phyloP scores from a whole-genome alignment of 495 filamentous ascomycete species.

The Polyplosphaeria fusca region DNA sequence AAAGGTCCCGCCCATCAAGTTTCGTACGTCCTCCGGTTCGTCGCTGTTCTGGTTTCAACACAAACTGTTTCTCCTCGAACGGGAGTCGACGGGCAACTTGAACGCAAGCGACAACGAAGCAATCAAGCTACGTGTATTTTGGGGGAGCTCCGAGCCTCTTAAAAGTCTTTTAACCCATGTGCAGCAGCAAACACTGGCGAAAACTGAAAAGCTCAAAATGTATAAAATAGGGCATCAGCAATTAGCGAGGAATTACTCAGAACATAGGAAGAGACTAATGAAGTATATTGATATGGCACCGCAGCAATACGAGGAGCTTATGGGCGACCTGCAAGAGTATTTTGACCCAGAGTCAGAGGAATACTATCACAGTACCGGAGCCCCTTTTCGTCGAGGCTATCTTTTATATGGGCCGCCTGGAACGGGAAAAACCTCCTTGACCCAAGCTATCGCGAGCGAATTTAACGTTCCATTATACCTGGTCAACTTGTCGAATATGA shows the following conservation, averaged over 20 bases:
- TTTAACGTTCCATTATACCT: neutral
- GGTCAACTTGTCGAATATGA: conserved; percentile 15
- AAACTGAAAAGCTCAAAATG: too few species aligned
- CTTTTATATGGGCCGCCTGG: conserved; percentile 49
- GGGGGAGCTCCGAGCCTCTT: too few species aligned
- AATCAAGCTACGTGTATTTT: too few species aligned
- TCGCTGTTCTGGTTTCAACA: too few species aligned
- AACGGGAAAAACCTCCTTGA: conserved; percentile 10
- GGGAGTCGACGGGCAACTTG: too few species aligned
- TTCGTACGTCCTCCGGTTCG: too few species aligned
- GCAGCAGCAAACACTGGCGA: too few species aligned
- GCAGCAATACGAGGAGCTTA: neutral
- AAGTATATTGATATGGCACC: neutral
- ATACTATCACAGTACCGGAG: neutral
- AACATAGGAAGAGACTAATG: neutral
- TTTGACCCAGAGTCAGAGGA: neutral
- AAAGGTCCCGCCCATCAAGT: too few species aligned
- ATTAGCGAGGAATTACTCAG: neutral
- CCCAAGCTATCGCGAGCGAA: neutral
- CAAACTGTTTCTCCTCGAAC: too few species aligned
- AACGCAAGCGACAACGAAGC: too few species aligned
- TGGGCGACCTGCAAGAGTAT: neutral
- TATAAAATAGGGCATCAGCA: neutral
- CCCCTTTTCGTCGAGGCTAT: neutral
- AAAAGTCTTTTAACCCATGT: too few species aligned